Percentiles rank a stretch among this genome's conserved stretches.
Evolutionary conservation across 2,329 filamentous ascomycete genomes (phyloP).

Genomic region (Exutisphaerella laricina): DNA sequence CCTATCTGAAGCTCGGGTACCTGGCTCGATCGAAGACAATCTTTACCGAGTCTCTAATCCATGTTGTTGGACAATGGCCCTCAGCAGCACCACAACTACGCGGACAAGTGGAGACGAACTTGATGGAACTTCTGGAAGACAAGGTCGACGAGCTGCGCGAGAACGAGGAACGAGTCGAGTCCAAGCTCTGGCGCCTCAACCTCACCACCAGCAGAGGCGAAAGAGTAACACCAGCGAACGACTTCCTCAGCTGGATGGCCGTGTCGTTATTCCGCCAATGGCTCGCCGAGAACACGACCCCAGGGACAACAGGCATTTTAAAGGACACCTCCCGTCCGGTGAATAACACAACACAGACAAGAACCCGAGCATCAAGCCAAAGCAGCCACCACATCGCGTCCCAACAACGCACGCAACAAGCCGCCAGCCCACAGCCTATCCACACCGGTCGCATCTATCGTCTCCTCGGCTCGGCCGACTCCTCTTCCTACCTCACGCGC

Average conservation of each 20-base stretch:
- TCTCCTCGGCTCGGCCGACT: conserved; percentile 59
- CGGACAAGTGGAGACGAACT: conserved; percentile 63
- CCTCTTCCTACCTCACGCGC: conserved; percentile 64
- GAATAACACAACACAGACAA: conserved; percentile 7
- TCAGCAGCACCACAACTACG: conserved; percentile 71
- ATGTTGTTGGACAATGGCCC: conserved; percentile 94
- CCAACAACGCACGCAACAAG: conserved; percentile 29
- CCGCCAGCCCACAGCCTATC: conserved; percentile 30
- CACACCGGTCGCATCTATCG: conserved; percentile 70
- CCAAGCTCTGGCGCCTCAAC: conserved; percentile 72
- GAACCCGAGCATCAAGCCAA: conserved; percentile 16
- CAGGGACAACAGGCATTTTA: conserved; percentile 53
- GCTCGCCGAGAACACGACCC: conserved; percentile 83
- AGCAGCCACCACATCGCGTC: conserved; percentile 27
- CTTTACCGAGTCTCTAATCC: conserved; percentile 74
- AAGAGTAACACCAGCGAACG: conserved; percentile 69
- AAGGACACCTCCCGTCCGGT: conserved; percentile 31
- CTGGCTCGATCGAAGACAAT: conserved; percentile 74
- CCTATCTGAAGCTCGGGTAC: conserved; percentile 84
- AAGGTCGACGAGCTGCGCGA: conserved; percentile 91
- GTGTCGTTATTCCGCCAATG: conserved; percentile 86
- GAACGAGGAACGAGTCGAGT: conserved; percentile 70
- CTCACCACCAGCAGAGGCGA: conserved; percentile 76
- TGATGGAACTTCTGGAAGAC: conserved; percentile 87
- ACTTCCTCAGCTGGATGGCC: conserved; percentile 84